A percentile compares a stretch with the other conserved stretches of the same genome.
phyloP scores from a whole-genome alignment of 805 yeast species.

The Brettanomyces naardenensis region DNA sequence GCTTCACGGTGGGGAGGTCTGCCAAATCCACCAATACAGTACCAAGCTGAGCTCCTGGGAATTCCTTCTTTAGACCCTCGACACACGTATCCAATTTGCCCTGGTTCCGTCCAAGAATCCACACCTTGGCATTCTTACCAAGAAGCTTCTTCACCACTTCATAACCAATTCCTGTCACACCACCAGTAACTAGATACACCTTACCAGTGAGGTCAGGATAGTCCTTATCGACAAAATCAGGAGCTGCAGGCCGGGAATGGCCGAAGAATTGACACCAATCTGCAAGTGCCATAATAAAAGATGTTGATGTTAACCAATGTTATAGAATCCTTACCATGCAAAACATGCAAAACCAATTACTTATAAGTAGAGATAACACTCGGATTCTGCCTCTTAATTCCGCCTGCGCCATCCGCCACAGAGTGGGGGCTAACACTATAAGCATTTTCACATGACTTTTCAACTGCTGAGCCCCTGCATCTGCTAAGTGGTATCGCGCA shows the following conservation, averaged over 20 bases:
- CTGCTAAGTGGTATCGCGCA: no score
- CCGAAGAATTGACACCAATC: background rate
- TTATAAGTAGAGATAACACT: no score
- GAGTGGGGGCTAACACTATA: no score
- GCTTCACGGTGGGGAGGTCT: conserved; percentile 34
- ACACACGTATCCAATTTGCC: conserved; percentile 24
- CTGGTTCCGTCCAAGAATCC: conserved; percentile 2
- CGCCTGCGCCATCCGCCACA: no score
- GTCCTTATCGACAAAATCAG: background rate
- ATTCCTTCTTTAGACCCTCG: conserved; percentile 27
- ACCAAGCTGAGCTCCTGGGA: conserved; percentile 25
- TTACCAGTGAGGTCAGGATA: background rate
- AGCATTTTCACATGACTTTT: no score
- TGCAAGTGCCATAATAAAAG: no score
- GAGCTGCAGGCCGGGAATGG: background rate
- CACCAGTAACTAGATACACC: background rate
- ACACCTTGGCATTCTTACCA: background rate
- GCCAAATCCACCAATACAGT: conserved; percentile 28
- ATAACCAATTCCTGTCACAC: background rate
- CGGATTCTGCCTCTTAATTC: no score
- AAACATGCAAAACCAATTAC: no score
- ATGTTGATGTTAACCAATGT: no score
- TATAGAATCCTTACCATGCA: no score
- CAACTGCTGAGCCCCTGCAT: no score
- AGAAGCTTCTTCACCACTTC: background rate